Percentiles rank a stretch among this genome's conserved stretches.
Conservation (phyloP, 106 monocot species). For the Narthecium ossifragum region DNA sequence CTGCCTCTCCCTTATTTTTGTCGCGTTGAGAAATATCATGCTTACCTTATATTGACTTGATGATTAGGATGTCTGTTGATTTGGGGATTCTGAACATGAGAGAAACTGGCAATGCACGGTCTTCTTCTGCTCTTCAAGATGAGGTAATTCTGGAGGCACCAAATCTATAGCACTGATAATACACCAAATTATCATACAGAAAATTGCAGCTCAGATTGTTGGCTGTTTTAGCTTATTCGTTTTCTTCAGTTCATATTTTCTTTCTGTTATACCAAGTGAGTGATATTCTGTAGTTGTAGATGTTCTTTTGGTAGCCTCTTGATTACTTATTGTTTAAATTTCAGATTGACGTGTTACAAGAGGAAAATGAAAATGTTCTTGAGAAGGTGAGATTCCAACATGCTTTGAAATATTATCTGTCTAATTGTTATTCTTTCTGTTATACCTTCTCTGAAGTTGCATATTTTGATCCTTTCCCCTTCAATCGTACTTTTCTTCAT, state of each 20-base stretch:
- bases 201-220: no score
- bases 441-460: no score
- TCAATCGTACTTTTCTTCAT: neutral
- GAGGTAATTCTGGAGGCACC: constrained; percentile 45
- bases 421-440: no score
- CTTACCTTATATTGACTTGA: neutral
- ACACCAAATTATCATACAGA: no score
- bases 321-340: constrained; percentile 4
- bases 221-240: neutral
- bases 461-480: neutral
- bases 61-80: constrained; percentile 55
- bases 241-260: neutral
- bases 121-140: constrained; percentile 53
- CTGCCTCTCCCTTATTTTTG: no score
- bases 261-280: neutral
- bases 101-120: constrained; percentile 9
- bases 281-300: neutral
- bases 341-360: constrained; percentile 43
- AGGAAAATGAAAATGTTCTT: constrained; percentile 41
- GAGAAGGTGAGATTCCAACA: constrained; percentile 41
- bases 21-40: neutral
- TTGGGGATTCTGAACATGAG: constrained; percentile 29
- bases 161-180: no score
- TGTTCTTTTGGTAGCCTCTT: neutral
- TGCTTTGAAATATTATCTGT: no score